phyloP scores from a whole-genome alignment of 495 filamentous ascomycete species.

The Pseudotulostoma volvatum region DNA sequence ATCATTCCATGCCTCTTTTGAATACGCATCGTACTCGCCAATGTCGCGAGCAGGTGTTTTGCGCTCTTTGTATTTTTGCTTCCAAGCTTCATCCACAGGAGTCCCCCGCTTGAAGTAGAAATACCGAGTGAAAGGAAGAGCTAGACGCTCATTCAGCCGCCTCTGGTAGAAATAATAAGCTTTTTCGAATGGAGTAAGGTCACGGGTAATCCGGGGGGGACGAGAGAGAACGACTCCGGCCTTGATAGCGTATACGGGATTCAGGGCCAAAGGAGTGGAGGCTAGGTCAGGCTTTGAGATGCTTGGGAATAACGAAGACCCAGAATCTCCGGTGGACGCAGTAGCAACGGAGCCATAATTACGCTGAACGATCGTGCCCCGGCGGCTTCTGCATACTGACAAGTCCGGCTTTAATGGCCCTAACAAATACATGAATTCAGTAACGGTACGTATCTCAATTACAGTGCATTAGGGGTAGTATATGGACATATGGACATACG shows the following conservation, averaged over 20 bases:
- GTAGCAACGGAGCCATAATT: constrained; percentile 27
- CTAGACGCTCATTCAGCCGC: constrained; percentile 84
- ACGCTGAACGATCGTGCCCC: constrained; percentile 29
- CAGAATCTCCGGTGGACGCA: constrained; percentile 18
- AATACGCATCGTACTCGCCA: constrained; percentile 71
- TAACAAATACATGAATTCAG: constrained; percentile 10
- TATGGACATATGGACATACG: constrained; percentile 19
- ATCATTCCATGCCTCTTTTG: constrained; percentile 74
- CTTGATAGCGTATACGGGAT: constrained; percentile 47
- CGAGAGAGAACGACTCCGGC: constrained; percentile 75
- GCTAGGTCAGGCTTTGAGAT: constrained; percentile 10
- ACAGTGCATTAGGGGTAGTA: too few species aligned
- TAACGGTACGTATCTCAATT: background rate
- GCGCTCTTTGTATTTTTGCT: constrained; percentile 63
- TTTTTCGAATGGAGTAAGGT: constrained; percentile 75
- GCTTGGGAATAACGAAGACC: constrained; percentile 8
- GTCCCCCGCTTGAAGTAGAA: constrained; percentile 95
- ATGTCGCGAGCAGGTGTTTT: constrained; percentile 66
- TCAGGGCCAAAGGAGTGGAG: constrained; percentile 20
- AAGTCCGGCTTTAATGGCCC: constrained; percentile 28
- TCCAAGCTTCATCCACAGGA: constrained; percentile 73
- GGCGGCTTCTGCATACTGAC: constrained; percentile 36
- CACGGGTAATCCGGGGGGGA: constrained; percentile 70
- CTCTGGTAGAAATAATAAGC: constrained; percentile 93
- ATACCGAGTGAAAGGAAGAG: constrained; percentile 73